phyloP scores from a whole-genome alignment of 2,329 filamentous ascomycete genomes.

The Pleochaeta shiraiana region DNA sequence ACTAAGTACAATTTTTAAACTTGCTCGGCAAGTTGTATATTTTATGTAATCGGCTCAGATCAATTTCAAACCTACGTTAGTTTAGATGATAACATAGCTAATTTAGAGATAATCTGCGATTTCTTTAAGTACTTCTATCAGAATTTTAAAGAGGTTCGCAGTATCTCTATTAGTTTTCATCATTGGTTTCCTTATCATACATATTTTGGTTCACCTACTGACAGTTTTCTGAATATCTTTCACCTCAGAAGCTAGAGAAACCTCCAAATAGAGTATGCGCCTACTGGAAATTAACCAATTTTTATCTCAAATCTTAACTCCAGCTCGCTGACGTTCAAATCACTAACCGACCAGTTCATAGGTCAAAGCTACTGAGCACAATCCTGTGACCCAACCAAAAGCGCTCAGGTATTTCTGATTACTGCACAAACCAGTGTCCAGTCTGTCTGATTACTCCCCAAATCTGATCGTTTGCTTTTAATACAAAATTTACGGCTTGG shows the following conservation, averaged over 20 bases:
- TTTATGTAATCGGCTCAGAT: no score
- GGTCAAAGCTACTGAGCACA: constrained; percentile 9
- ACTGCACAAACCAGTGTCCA: constrained; percentile 7
- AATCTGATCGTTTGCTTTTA: no score
- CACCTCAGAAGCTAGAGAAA: constrained; percentile 7
- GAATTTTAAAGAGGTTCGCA: constrained; percentile 8
- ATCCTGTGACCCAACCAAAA: constrained; percentile 4
- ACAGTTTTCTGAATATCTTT: constrained; percentile 7
- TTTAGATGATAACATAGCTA: no score
- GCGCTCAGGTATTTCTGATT: constrained; percentile 1
- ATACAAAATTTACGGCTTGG: no score
- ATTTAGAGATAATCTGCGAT: no score
- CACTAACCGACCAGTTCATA: constrained; percentile 14
- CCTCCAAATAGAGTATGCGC: constrained; percentile 13
- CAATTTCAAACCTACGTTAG: no score
- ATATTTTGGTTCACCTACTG: constrained; percentile 10
- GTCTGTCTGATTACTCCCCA: neutral
- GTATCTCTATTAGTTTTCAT: constrained; percentile 15
- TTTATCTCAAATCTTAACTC: constrained; percentile 18
- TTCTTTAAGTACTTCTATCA: no score
- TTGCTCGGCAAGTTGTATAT: no score
- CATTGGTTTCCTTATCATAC: constrained; percentile 17
- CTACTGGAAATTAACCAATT: constrained; percentile 12
- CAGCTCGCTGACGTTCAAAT: constrained; percentile 19
- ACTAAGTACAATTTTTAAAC: no score